Evolutionary conservation across 805 yeast species (phyloP), one percentile per base, ranked within the genome.

Genomic region (Starmerella bombi): DNA sequence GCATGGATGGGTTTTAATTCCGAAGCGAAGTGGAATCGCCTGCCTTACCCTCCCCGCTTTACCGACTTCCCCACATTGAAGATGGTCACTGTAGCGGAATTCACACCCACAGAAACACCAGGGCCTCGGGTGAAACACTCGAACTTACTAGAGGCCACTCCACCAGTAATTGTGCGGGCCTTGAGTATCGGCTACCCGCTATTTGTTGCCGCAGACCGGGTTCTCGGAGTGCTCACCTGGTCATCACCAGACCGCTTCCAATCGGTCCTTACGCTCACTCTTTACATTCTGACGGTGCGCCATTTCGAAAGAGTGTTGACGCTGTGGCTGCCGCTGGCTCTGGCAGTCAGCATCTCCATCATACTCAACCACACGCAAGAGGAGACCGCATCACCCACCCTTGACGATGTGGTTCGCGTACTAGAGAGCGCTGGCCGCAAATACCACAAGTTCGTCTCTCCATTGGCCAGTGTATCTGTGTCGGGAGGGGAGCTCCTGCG

Each of bases 111-210:
- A 3, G 30, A 22, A 14, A 55, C 55, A 21, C 48, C 56, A 23
- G 41, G 48, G 66, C 74, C 38, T 64, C 57, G 59, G 30, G 57
- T 61, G 35, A 58, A 71, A 45, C 71, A 91, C 1, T 80, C 94
- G 3, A 94, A 96, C 47, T 66, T 91, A 38, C 67, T 91, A 49
- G 69, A 84, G 29, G 74, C 84, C 19, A 91, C 98, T 0, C 97
- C 97, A 2, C 91, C 95, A 2, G 74, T 85, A 1, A 83, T 88
- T 12, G 77, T 94, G 23, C 80, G 82, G 51, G 82, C 91, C 3
- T 67, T 88, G 38, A 73, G 85, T 30, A 70, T 75, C 45, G 74
- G 93, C 8, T 86, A 88, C 57, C 97, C 97, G 2, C 83, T 83
- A 56, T 65, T 88, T 32, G 67, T 81, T 30, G 71, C 80, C 1